phyloP scores from a whole-genome alignment of 768 basidiomycete genomes.

The Mycena leptocephala region DNA sequence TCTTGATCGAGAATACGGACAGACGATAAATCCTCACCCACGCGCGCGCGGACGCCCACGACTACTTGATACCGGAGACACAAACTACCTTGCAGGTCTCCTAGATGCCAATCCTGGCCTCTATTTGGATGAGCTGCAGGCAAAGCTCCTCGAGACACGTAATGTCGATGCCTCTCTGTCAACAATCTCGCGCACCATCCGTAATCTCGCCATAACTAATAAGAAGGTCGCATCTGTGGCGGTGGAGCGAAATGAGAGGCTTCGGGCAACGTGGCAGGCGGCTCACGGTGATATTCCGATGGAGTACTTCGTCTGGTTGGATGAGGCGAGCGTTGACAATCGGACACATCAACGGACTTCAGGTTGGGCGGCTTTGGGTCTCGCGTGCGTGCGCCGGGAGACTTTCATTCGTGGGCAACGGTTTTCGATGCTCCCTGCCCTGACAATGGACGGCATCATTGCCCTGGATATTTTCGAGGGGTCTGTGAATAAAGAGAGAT shows the following conservation, averaged over 20 bases:
- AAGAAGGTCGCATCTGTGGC: conserved; percentile 45
- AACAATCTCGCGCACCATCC: conserved; percentile 45
- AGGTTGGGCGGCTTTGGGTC: conserved; percentile 41
- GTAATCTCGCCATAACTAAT: conserved; percentile 35
- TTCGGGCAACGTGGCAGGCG: conserved; percentile 40
- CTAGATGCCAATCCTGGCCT: conserved; percentile 43
- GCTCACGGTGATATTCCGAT: conserved; percentile 35
- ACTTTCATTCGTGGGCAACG: conserved; percentile 41
- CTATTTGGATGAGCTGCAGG: conserved; percentile 54
- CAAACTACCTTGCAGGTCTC: conserved; percentile 39
- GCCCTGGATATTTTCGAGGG: conserved; percentile 49
- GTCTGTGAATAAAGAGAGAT: conserved; percentile 48
- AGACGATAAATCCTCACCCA: conserved; percentile 36
- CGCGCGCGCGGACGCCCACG: conserved; percentile 34
- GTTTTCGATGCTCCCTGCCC: conserved; percentile 44
- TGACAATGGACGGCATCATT: conserved; percentile 47
- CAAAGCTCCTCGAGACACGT: conserved; percentile 34
- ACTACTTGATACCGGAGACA: conserved; percentile 37
- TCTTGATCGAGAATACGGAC: conserved; percentile 32
- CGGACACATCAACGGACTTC: conserved; percentile 38
- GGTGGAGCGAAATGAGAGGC: conserved; percentile 47
- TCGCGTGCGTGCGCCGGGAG: conserved; percentile 41
- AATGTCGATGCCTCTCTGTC: conserved; percentile 47
- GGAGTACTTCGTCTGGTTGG: conserved; percentile 45
- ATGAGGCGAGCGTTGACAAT: conserved; percentile 48